Base-by-base conservation (phyloP, 331 rosid genomes). In the Phaseolus coccineus region DNA sequence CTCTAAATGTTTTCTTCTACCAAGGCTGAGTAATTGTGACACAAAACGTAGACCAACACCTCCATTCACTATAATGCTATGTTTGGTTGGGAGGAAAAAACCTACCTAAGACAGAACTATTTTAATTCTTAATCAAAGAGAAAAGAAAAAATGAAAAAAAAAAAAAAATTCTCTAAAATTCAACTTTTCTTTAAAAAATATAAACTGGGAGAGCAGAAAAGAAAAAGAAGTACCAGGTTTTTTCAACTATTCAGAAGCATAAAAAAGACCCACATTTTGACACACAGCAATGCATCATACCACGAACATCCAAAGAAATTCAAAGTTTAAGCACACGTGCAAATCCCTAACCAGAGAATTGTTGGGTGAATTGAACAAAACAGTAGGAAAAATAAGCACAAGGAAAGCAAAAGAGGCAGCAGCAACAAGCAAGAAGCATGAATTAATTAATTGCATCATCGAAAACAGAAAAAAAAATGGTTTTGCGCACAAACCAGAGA, bases 401-500 rank as follows among this genome's bases (percentile, higher is more conserved):
- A 28, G 25, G 69, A 48, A 33, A 69, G 10, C 30, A 46, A 46
- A 15, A 22, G 12, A 55, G 33, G 66, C 3, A 9, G 66, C 4
- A 13, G 74, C 3, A 13, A 25, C 0, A 62, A 72, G 47, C 6
- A 3, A 59, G 19, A 66, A 58, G 4, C 66, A 61, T 22, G n/a
- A 61, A 68, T 12, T 24, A 15, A 76, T 16, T 0, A 0, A 68
- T 42, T 42, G 37, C 55, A 40, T 4, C 31, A 65, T 0, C 9
- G 0, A 64, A 47, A 22, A 24, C 59, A 56, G 19, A 50, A 31
- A 72, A 37, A 66, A 50, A 30, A 63, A 50, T 11, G 53, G 78
- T 30, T 44, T 33, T 69, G 56, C 16, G 79, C 31, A 74, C 81
- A 51, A 77, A 88, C 91, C 90, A 84, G 88, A 76, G 64, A 42